Base-by-base conservation (phyloP, 2,329 filamentous ascomycete genomes). In the Magnaporthiopsis incrustans region DNA sequence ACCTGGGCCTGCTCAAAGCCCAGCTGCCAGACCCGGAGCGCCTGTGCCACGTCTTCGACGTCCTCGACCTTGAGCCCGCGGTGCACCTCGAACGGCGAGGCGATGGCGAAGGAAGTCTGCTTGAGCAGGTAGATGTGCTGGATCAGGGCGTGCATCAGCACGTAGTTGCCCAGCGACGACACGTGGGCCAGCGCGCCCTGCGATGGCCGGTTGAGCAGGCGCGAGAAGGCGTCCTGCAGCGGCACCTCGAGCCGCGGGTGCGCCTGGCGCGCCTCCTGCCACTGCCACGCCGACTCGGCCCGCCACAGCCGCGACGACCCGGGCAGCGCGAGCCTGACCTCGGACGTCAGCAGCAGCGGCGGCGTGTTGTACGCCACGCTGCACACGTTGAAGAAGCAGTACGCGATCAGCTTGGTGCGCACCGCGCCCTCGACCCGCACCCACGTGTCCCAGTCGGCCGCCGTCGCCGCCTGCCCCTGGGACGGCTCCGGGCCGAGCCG, bases 121-220 rank as follows among this genome's bases (percentile, higher is more conserved):
- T 89, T 88, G 27, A 89, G 73, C 53, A 90, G 78, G 71, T 88
- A 91, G 22, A 91, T 87, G 66, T 90, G 87, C 69, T 91, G 89
- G 14, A 91, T 82, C 30, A 92, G 73, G 4, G 87, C 88, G 69
- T 91, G 88, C 3, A 91, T 88, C 44, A 92, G 77, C 10, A 90
- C 82, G 67, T 91, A 90, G 69, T 89, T 89, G 0, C 88, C 89
- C 8, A 89, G 74, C 0, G 85, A 85, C 0, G 84, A 85, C 64
- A 85, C 77, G 59, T 81, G 79, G 0, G 78, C 74, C 1, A 80
- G 79, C 0, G 82, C 76, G 0, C 76, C 77, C 66, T 83, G 79
- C 1, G 77, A 76, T 3, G 78, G 75, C 50, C 85, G 80, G 32
- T 82, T 78, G 50, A 88, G 78, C 0, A 88, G 75, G 57, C 81